Evolutionary conservation across 83 land plant species (phyloP), one percentile per base, ranked within the genome.

Genomic region (Picea mariana): DNA sequence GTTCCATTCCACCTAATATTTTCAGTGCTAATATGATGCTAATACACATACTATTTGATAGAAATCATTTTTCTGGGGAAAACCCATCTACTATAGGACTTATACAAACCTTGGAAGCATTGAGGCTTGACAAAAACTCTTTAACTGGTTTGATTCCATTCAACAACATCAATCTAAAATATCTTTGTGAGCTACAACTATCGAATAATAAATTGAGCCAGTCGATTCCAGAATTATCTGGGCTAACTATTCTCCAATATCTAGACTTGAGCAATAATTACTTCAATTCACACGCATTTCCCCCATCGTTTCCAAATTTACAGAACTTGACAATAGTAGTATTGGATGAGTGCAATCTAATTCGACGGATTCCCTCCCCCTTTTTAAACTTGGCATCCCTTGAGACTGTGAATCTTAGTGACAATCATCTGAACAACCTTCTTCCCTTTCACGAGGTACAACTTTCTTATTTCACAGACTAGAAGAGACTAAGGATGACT

Each of bases 81-180:
- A n/a, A n/a, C n/a, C n/a, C n/a, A n/a, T n/a, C n/a, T n/a, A n/a
- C n/a, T n/a, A n/a, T n/a, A n/a, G n/a, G n/a, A n/a, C n/a, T n/a
- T n/a, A n/a, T n/a, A n/a, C n/a, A n/a, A n/a, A n/a, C n/a, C n/a
- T n/a, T n/a, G n/a, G n/a, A n/a, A n/a, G n/a, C n/a, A n/a, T n/a
- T n/a, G 24, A 91, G 95, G 55, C 92, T 93, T 83, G 95, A 93
- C 69, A 84, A 86, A 55, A 93, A 93, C 81, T 38, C 62, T 27
- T 75, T 93, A 4, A 68, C 9, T 18, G 89, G 93, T 20, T 9
- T 66, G 11, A 87, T 91, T 47, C 91, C 95, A 49, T 83, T 86
- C 42, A 91, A 89, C 82, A 83, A 91, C 75, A 85, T 84, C 83
- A 83, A 93, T 84, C 91, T 93, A 16, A 85, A 83, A 34, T 67